These are phyloP conservation scores for Elsinoe ampelina DNA, from an alignment of 2,329 filamentous ascomycete genomes.

Conservation along the genomic window DNA sequence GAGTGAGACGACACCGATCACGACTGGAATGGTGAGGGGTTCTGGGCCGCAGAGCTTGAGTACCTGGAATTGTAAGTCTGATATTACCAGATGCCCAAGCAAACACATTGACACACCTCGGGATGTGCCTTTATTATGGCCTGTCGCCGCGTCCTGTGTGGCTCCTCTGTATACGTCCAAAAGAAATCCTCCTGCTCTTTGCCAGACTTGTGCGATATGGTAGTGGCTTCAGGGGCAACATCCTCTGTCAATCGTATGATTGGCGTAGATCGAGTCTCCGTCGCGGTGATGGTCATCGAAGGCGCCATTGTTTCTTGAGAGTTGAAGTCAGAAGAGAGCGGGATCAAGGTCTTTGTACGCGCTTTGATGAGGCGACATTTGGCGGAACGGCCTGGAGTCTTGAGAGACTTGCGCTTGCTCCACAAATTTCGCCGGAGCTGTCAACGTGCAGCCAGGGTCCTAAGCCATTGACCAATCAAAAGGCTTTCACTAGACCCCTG, in stretches of 20 bases:
- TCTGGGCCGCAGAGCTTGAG: slow-evolving; percentile 96
- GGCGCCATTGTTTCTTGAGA: neutral
- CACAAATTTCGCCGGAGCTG: neutral
- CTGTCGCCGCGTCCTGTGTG: slow-evolving; percentile 78
- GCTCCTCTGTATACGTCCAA: slow-evolving; percentile 98
- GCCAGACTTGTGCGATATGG: slow-evolving; percentile 9
- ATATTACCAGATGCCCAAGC: neutral
- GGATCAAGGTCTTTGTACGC: neutral
- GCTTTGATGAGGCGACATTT: neutral
- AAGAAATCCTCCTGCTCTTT: slow-evolving; percentile 60
- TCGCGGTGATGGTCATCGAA: slow-evolving; percentile 8
- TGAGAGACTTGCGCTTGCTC: too few species aligned
- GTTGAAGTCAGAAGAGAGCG: neutral
- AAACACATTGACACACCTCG: slow-evolving; percentile 51
- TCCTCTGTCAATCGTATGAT: slow-evolving; percentile 1
- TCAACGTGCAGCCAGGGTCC: slow-evolving; percentile 3
- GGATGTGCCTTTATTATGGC: slow-evolving; percentile 98
- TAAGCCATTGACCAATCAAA: neutral
- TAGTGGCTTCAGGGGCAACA: neutral
- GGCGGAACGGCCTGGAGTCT: neutral
- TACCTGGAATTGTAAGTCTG: slow-evolving; percentile 48
- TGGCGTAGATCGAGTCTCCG: neutral
- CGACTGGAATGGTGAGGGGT: slow-evolving; percentile 89
- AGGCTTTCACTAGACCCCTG: too few species aligned
- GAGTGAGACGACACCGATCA: slow-evolving; percentile 70